Conservation (phyloP, 768 basidiomycete species). For the Leccinum ochraceum region DNA sequence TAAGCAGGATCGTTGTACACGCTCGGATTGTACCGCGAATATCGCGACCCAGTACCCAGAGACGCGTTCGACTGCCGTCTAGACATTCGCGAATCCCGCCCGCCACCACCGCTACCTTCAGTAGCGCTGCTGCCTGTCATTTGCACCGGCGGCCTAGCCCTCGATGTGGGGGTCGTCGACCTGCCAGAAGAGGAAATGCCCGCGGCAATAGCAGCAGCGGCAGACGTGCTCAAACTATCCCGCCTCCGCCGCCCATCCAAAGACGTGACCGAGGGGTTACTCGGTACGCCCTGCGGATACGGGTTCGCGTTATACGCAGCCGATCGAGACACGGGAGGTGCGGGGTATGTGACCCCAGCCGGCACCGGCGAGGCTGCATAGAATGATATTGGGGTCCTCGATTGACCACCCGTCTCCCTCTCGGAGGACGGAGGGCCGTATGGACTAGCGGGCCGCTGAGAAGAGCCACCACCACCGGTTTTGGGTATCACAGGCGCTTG, state of each 20-base stretch:
- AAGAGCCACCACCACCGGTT: constrained; percentile 5
- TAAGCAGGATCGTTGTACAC: constrained; percentile 31
- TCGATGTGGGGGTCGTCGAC: constrained; percentile 16
- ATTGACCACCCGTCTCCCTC: constrained; percentile 15
- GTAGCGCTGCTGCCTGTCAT: constrained; percentile 12
- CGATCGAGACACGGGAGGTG: constrained; percentile 30
- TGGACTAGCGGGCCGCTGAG: constrained; percentile 15
- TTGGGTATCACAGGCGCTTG: constrained; percentile 28
- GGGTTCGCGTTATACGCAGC: constrained; percentile 10
- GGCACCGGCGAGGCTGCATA: constrained; percentile 31
- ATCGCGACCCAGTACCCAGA: constrained; percentile 18
- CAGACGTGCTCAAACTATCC: constrained; percentile 23
- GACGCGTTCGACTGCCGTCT: constrained; percentile 30
- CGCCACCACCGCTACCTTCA: constrained; percentile 3
- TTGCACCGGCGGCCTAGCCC: constrained; percentile 13
- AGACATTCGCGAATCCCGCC: constrained; percentile 10
- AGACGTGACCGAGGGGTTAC: constrained; percentile 23
- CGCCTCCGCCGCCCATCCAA: constrained; percentile 28
- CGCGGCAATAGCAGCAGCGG: constrained; percentile 8
- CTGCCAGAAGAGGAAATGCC: not conserved
- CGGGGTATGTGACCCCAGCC: constrained; percentile 27
- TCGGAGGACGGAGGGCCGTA: constrained; percentile 21
- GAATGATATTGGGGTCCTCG: constrained; percentile 25
- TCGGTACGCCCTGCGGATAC: constrained; percentile 3
- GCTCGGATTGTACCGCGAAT: constrained; percentile 22